These are phyloP conservation scores for Cercospora sp. DNA, from an alignment of 2,329 filamentous ascomycete genomes.

Conservation along the genomic window DNA sequence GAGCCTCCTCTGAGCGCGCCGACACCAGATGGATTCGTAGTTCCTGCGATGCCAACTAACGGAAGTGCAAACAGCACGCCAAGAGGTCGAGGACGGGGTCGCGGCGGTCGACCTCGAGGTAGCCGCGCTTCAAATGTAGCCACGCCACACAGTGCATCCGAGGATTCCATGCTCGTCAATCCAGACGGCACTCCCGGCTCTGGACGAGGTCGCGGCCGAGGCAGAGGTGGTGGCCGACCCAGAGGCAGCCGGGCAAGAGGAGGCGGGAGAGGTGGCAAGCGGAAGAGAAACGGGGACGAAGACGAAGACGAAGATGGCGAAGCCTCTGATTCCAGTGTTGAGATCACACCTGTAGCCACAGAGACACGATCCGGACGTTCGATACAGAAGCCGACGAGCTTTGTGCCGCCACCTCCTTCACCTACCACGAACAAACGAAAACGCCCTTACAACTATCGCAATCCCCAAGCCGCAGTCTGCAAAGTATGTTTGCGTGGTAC, in stretches of 20 bases:
- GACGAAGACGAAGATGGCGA: constrained; percentile 41
- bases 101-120: constrained; percentile 19
- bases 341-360: constrained; percentile 59
- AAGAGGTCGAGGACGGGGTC: constrained; percentile 33
- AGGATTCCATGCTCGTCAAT: background rate
- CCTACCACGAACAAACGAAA: constrained; percentile 55
- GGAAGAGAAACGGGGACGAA: constrained; percentile 42
- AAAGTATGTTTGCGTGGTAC: constrained; percentile 71
- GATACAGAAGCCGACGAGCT: constrained; percentile 65
- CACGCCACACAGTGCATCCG: constrained; percentile 1
- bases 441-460: constrained; percentile 55
- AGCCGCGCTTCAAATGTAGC: constrained; percentile 4
- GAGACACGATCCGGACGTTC: constrained; percentile 75
- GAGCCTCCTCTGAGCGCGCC: background rate
- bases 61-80: constrained; percentile 29
- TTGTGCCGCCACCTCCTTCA: constrained; percentile 58
- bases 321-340: constrained; percentile 36
- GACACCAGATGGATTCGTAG: constrained; percentile 43
- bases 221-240: constrained; percentile 37
- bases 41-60: constrained; percentile 33
- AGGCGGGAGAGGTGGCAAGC: constrained; percentile 36
- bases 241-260: constrained; percentile 42
- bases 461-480: constrained; percentile 63
- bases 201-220: constrained; percentile 33
- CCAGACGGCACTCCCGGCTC: constrained; percentile 13